These are phyloP conservation scores for Centella asiatica DNA, from an alignment of 129 eudicot genomes.

Conservation along the genomic window DNA sequence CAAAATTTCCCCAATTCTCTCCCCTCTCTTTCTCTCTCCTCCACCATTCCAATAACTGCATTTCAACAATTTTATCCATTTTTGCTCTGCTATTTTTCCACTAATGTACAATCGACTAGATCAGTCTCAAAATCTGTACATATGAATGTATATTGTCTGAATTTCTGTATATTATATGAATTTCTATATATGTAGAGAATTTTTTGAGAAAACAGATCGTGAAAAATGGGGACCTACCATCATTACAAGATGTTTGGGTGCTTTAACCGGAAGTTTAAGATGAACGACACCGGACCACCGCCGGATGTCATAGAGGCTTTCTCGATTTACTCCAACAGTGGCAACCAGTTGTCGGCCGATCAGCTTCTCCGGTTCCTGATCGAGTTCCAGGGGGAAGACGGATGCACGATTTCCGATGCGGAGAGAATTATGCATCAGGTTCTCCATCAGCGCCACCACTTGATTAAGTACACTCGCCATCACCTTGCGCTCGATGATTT, in stretches of 20 bases:
- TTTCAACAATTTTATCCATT: not conserved
- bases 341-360: slow-evolving; percentile 43
- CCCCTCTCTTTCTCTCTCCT: not conserved
- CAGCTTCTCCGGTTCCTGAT: slow-evolving; percentile 55
- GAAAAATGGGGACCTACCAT: slow-evolving; percentile 43
- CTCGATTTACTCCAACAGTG: slow-evolving; percentile 28
- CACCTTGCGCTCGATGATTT: slow-evolving; percentile 63
- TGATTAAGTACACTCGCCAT: slow-evolving; percentile 22
- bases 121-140: not conserved
- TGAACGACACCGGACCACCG: slow-evolving; percentile 53
- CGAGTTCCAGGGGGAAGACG: slow-evolving; percentile 52
- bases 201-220: not conserved
- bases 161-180: not conserved
- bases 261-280: slow-evolving; percentile 77
- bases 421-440: slow-evolving; percentile 39
- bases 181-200: not conserved
- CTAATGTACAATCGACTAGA: not conserved
- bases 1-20: not conserved
- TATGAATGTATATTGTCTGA: not conserved
- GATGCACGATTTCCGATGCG: slow-evolving; percentile 29
- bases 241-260: slow-evolving; percentile 70
- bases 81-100: not conserved
- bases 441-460: slow-evolving; percentile 32
- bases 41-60: not conserved
- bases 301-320: slow-evolving; percentile 65